These are phyloP conservation scores for Ceratocystis papillata DNA, from an alignment of 2,329 filamentous ascomycete species.

Conservation along the genomic window DNA sequence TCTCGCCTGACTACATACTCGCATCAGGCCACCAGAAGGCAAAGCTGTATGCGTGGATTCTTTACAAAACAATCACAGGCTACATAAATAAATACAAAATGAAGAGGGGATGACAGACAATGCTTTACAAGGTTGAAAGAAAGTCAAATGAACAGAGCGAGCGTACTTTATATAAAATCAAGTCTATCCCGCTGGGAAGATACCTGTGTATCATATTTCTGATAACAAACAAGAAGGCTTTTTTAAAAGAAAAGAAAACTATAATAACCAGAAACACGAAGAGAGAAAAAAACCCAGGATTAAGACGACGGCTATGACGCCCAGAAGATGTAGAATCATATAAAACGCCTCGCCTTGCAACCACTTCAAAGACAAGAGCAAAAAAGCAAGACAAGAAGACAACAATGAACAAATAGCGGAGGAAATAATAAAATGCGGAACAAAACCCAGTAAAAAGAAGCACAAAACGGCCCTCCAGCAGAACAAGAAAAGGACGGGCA, in stretches of 20 bases:
- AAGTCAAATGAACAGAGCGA: too few relatives aligned
- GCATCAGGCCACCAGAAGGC: too few relatives aligned
- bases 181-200: too few relatives aligned
- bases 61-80: too few relatives aligned
- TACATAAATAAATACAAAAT: too few relatives aligned
- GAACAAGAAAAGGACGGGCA: constrained; percentile 3
- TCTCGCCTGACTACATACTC: too few relatives aligned
- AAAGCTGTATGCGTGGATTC: too few relatives aligned
- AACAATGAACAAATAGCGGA: not conserved
- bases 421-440: not conserved
- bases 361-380: constrained; percentile 4
- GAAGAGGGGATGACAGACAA: too few relatives aligned
- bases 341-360: not conserved
- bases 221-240: too few relatives aligned
- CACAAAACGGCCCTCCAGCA: not conserved
- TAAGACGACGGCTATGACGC: not conserved
- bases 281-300: not conserved
- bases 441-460: not conserved
- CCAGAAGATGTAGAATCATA: not conserved
- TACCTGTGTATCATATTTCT: too few relatives aligned
- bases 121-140: too few relatives aligned
- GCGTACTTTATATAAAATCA: too few relatives aligned
- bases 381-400: not conserved
- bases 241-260: not conserved
- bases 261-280: not conserved